Evolutionary conservation across 192 early-diverging fungal genomes (phyloP), one percentile per base, ranked within the genome.

Genomic region (Powellomyces hirtus): DNA sequence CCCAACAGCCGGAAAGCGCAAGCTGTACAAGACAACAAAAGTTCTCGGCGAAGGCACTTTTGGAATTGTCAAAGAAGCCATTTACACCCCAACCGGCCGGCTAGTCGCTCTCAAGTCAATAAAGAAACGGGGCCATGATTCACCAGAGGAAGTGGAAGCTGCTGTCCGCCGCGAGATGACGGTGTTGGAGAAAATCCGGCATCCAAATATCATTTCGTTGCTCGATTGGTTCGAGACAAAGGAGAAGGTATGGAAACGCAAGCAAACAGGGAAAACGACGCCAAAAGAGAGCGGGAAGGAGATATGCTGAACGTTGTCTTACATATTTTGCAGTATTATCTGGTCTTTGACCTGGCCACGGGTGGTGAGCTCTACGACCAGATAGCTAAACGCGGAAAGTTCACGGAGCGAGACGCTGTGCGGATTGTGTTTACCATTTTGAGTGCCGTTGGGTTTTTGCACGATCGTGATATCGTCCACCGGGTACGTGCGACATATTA

Each of bases 331-430:
- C 22, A 83, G 37, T 63, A 73, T 35, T 84, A 84, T 51, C 59
- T 84, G 22, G 79, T 84, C 35, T 81, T 84, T 68, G 82, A 84
- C 26, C 72, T 81, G 51, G 90, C 87, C 31, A 83, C 82, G 5
- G 97, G 97, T 34, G 95, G 95, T 26, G 97, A 99, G 77, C 77
- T 99, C 30, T 97, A 97, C 74, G 91, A 97, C 67, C 80, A 90
- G 34, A 91, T 98, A 57, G 76, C 85, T 75, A 68, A 81, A 74
- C 51, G 83, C 84, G 78, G 87, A 73, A 50, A 86, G 35, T 84
- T 80, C 50, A 77, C 79, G 64, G 97, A 98, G 74, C 60, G 75
- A 2, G 93, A 96, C 63, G 94, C 93, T 1, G 89, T 91, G 7
- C 60, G 84, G 37, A 85, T 97, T 44, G 83, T 97, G 35, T 77